Percentiles rank a stretch among this genome's conserved stretches.
Conservation (phyloP, 257 asterid species). For the Capsicum chinense region DNA sequence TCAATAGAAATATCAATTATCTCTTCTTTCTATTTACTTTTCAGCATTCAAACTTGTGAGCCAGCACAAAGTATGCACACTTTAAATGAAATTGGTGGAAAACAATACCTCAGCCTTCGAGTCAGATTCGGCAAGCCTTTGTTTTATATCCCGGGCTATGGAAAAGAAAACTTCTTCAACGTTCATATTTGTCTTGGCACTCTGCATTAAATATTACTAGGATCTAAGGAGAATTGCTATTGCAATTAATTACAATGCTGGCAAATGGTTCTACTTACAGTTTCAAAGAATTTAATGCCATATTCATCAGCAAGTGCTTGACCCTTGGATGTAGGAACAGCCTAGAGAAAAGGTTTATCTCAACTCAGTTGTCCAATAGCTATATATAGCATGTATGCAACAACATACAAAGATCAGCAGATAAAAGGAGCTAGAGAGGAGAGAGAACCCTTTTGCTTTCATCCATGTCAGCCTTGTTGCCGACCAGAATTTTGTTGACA, state of each 20-base stretch:
- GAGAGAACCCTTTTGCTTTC: slow-evolving; percentile 69
- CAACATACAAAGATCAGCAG: slow-evolving; percentile 17
- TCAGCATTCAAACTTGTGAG: slow-evolving; percentile 6
- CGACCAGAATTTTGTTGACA: slow-evolving; percentile 71
- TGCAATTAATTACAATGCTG: slow-evolving; percentile 23
- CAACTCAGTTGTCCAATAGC: slow-evolving; percentile 31
- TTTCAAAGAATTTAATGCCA: slow-evolving; percentile 91
- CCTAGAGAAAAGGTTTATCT: slow-evolving; percentile 49
- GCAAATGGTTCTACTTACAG: slow-evolving; percentile 59
- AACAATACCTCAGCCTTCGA: slow-evolving; percentile 70
- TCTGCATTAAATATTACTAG: slow-evolving; percentile 52
- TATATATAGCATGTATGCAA: slow-evolving; percentile 10
- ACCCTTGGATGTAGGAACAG: slow-evolving; percentile 91
- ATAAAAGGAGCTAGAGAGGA: not conserved
- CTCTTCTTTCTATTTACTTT: not conserved
- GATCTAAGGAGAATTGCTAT: slow-evolving; percentile 29
- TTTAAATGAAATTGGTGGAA: slow-evolving; percentile 10
- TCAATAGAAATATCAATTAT: not conserved
- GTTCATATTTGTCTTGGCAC: slow-evolving; percentile 92
- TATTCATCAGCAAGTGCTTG: slow-evolving; percentile 97
- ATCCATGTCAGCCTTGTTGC: slow-evolving; percentile 82
- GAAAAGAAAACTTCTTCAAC: slow-evolving; percentile 99
- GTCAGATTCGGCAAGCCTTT: slow-evolving; percentile 85
- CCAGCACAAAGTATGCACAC: not conserved
- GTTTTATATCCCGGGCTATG: slow-evolving; percentile 88